These are phyloP conservation scores for Protostelium mycophagum DNA, from an alignment of 78 protist species.

Conservation along the genomic window DNA sequence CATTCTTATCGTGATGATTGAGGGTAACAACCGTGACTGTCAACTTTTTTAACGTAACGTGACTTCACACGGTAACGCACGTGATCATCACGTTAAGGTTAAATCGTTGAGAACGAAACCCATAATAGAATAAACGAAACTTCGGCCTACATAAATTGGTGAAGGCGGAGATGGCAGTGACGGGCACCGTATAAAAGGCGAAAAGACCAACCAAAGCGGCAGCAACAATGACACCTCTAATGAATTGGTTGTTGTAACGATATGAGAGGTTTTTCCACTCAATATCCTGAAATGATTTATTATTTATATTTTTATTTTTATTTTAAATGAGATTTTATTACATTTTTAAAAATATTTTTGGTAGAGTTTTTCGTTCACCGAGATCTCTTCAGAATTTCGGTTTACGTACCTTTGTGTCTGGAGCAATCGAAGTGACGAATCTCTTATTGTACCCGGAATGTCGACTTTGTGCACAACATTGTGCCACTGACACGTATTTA, in stretches of 20 bases:
- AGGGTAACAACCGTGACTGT: no score
- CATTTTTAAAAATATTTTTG: no score
- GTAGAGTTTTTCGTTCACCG: no score
- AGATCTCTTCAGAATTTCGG: no score
- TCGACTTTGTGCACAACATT: background rate
- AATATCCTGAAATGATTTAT: background rate
- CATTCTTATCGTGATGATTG: no score
- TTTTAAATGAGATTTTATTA: no score
- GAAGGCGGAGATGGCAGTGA: background rate
- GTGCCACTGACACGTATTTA: background rate
- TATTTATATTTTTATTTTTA: no score
- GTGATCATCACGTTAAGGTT: no score
- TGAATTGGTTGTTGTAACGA: background rate
- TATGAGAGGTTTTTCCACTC: background rate
- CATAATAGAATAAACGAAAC: no score
- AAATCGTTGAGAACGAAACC: no score
- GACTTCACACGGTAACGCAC: no score
- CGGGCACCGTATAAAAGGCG: background rate
- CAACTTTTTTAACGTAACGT: no score
- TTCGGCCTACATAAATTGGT: background rate
- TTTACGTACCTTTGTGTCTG: background rate
- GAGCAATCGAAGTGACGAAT: background rate
- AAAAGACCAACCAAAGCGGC: background rate
- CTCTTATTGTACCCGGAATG: background rate
- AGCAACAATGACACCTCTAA: background rate